Base-by-base conservation (phyloP, 2,329 filamentous ascomycete species). In the Cordyceps militaris region DNA sequence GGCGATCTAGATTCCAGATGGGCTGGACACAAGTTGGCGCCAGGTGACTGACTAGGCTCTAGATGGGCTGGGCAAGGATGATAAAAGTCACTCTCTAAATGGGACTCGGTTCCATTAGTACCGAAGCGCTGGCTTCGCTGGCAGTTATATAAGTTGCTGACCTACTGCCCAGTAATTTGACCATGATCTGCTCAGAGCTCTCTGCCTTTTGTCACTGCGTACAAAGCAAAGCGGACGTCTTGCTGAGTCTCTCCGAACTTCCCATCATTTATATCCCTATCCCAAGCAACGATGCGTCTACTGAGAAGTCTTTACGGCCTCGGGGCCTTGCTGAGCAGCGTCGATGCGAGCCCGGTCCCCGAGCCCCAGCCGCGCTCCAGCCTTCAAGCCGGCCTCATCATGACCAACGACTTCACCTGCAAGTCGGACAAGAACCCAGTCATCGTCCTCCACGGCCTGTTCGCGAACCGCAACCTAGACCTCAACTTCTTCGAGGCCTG, bases 371-470 rank as follows among this genome's bases (percentile, higher is more conserved):
- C 26, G 1, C 30, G 23, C 19, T 19, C 43, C 32, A 19, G 26
- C n/a, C 30, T 47, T 16, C n/a, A 54, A 28, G 16, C 51, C 13
- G 26, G 38, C 6, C 6, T 54, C 26, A 24, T 51, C 28, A 51
- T 36, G 24, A 50, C 55, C 26, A 62, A 63, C 36, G 60, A 63
- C 58, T 62, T 49, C 23, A 54, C 36, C 43, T 64, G 62, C 60
- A 38, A 38, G n/a, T 61, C 59, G 30, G 13, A 54, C 43, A 46
- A 26, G 6, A 65, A 64, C 58, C 63, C 63, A 11, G 61, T 65
- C 53, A 46, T 65, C 23, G 50, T 62, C 23, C 56, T 65, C 1
- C 63, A 65, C 47, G 62, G 60, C 11, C 62, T 64, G 8, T 56
- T 60, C 14, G 51, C 34, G 24, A 62, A 51, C 34, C 48, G 53